phyloP scores from a whole-genome alignment of 1,139 yeast species.

The Arxiozyma heterogenica region DNA sequence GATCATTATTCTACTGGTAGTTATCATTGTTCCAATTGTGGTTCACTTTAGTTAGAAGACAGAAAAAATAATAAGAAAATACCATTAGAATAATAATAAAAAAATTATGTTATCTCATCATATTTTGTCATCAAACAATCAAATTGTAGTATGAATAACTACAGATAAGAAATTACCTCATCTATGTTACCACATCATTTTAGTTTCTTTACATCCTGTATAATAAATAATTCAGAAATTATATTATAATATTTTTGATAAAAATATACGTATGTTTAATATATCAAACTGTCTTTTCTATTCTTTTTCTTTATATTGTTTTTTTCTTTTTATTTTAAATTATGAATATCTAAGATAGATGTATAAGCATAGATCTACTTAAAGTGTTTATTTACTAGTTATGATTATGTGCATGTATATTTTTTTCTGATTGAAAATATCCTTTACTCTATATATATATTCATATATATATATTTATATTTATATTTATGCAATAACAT shows the following conservation, averaged over 20 bases:
- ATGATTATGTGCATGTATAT: background rate
- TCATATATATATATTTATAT: background rate
- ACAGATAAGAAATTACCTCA: too few species aligned
- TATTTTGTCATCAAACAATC: background rate
- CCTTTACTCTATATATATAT: background rate
- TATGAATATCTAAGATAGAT: too few species aligned
- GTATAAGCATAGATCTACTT: too few species aligned
- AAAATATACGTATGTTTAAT: too few species aligned
- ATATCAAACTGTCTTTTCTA: too few species aligned
- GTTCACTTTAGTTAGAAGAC: conserved; percentile 61
- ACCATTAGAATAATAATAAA: background rate
- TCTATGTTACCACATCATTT: background rate
- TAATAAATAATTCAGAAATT: background rate
- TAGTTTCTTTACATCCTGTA: background rate
- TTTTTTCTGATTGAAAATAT: too few species aligned
- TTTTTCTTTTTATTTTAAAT: too few species aligned
- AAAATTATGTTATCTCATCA: too few species aligned
- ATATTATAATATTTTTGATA: background rate
- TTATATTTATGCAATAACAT: background rate
- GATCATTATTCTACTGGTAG: conserved; percentile 68
- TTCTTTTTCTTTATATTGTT: too few species aligned
- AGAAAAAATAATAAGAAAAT: background rate
- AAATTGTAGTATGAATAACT: background rate
- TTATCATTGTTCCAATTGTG: conserved; percentile 89
- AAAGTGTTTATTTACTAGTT: too few species aligned